A percentile compares a stretch with the other conserved stretches of the same genome.
Evolutionary conservation across 1,284 basidiomycete genomes (phyloP).

Genomic region (Pseudozyma thailandica): DNA sequence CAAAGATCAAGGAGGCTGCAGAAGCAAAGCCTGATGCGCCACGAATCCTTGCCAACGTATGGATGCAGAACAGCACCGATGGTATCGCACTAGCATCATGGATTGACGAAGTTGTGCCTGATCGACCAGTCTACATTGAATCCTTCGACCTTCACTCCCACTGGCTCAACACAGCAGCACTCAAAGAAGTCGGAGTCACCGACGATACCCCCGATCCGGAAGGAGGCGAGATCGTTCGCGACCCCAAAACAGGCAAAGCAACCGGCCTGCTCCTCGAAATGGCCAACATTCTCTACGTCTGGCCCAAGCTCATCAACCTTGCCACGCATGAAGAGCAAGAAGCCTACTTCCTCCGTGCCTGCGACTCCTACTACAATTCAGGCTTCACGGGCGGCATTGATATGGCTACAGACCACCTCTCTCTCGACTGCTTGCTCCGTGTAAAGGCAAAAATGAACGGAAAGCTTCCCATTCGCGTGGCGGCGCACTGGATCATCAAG

Average conservation of each 20-base stretch:
- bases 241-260: conserved; percentile 28
- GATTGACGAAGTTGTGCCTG: conserved; percentile 39
- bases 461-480: conserved; percentile 33
- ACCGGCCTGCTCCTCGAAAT: conserved; percentile 41
- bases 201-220: conserved; percentile 36
- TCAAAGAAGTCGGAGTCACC: conserved; percentile 41
- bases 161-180: conserved; percentile 47
- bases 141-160: conserved; percentile 43
- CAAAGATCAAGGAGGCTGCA: conserved; percentile 35
- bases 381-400: conserved; percentile 48
- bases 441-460: conserved; percentile 28
- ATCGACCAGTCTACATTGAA: conserved; percentile 44
- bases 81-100: conserved; percentile 32
- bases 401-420: conserved; percentile 33
- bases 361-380: conserved; percentile 29
- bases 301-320: conserved; percentile 27
- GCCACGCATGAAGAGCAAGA: conserved; percentile 30
- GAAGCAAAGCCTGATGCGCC: conserved; percentile 32
- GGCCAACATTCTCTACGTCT: conserved; percentile 42
- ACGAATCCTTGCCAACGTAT: conserved; percentile 36
- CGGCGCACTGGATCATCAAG: conserved; percentile 43
- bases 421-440: conserved; percentile 33
- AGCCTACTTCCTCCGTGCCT: conserved; percentile 29
- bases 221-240: conserved; percentile 44
- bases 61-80: conserved; percentile 46